These are phyloP conservation scores for Conoideocrella luteorostrata DNA, from an alignment of 2,329 filamentous ascomycete species.

Conservation along the genomic window DNA sequence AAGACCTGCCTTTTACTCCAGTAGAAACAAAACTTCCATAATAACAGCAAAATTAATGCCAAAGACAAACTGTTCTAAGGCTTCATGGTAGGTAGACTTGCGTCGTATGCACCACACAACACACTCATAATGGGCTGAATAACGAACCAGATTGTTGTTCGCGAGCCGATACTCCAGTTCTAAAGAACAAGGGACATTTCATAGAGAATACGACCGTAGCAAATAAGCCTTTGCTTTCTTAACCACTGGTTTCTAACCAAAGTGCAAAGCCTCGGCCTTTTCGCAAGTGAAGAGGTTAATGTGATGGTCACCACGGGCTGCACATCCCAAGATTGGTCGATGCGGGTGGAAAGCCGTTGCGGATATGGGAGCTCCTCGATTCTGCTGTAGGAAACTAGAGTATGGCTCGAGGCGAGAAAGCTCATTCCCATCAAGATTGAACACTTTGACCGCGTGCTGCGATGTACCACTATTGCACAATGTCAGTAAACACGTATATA, in stretches of 20 bases:
- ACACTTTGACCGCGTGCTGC: conserved; percentile 81
- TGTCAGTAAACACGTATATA: too few species aligned
- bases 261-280: conserved; percentile 31
- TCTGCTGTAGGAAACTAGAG: conserved; percentile 78
- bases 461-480: conserved; percentile 80
- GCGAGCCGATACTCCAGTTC: not conserved
- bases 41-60: not conserved
- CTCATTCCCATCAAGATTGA: conserved; percentile 76
- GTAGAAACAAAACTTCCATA: not conserved
- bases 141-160: too few species aligned
- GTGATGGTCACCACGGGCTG: conserved; percentile 79
- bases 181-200: not conserved
- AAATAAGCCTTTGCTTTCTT: conserved; percentile 4
- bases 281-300: conserved; percentile 81
- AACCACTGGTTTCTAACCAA: conserved; percentile 19
- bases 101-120: too few species aligned
- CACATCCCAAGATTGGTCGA: conserved; percentile 81
- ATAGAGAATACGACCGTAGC: conserved; percentile 4
- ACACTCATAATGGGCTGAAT: too few species aligned
- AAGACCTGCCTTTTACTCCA: not conserved
- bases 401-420: conserved; percentile 86
- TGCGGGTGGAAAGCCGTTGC: conserved; percentile 94
- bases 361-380: conserved; percentile 74
- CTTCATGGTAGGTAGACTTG: too few species aligned
- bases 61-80: too few species aligned